These are phyloP conservation scores for Microbotryum silenes-acaulis DNA, from an alignment of 1,284 basidiomycete species.

Conservation along the genomic window DNA sequence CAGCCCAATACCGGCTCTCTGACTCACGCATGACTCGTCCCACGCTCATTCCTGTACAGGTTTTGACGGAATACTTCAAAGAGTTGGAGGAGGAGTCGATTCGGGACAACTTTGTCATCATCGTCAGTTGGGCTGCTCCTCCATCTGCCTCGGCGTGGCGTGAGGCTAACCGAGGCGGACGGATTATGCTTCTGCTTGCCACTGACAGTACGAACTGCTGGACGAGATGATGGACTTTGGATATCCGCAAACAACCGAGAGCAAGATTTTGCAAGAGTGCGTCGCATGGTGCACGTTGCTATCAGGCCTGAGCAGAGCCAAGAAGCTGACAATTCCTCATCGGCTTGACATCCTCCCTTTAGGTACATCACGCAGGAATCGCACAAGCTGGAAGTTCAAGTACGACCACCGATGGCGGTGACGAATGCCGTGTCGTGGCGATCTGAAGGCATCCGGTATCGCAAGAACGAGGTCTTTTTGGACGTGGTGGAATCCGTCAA, in stretches of 20 bases:
- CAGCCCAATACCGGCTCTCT: background rate
- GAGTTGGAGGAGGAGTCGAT: conserved; percentile 99
- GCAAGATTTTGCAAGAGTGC: conserved; percentile 95
- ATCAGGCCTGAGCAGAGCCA: no score
- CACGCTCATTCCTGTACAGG: conserved; percentile 46
- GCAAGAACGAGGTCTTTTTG: conserved; percentile 99
- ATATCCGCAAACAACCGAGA: conserved; percentile 97
- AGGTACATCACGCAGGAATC: conserved; percentile 99
- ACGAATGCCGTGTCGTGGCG: conserved; percentile 99
- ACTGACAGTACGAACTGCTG: conserved; percentile 51
- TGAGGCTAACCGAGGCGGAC: background rate
- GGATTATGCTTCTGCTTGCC: no score
- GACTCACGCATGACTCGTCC: background rate
- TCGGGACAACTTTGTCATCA: conserved; percentile 96
- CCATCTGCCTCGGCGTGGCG: background rate
- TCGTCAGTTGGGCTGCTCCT: conserved; percentile 44
- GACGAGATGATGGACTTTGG: conserved; percentile 99
- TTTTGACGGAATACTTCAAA: conserved; percentile 97
- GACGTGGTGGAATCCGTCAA: conserved; percentile 98
- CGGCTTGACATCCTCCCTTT: background rate
- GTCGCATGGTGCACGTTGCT: conserved; percentile 37
- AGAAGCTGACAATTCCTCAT: no score
- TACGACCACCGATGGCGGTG: conserved; percentile 89
- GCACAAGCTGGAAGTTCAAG: conserved; percentile 96
- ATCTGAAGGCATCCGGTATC: conserved; percentile 92